These are phyloP conservation scores for Geotrichum australiense DNA, from an alignment of 1,139 yeast species.

Conservation along the genomic window DNA sequence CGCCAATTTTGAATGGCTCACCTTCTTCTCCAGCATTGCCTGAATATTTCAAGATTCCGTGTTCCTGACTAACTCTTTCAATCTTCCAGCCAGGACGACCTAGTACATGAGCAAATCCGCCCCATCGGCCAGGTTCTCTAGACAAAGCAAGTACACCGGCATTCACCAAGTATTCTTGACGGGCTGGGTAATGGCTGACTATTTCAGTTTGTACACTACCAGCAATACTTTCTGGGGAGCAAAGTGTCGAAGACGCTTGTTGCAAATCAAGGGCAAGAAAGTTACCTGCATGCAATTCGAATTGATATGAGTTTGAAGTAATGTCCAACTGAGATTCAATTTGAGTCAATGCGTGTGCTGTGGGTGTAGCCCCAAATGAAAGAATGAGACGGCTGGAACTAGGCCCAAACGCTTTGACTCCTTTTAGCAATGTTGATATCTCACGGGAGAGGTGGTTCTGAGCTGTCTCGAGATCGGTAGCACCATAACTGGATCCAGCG, in stretches of 20 bases:
- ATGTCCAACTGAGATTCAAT: conserved; percentile 16
- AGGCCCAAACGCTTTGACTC: conserved; percentile 30
- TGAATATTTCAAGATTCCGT: conserved; percentile 41
- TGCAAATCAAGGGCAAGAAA: conserved; percentile 69
- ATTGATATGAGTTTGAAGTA: conserved; percentile 10
- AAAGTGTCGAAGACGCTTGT: conserved; percentile 62
- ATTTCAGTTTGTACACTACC: conserved; percentile 57
- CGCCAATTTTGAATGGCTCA: conserved; percentile 39
- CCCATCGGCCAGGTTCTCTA: conserved; percentile 47
- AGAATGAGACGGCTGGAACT: conserved; percentile 22
- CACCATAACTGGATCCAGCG: conserved; percentile 67
- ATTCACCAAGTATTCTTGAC: conserved; percentile 61
- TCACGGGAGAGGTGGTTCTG: conserved; percentile 47
- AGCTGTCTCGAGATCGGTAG: conserved; percentile 45
- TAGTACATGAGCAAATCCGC: conserved; percentile 43
- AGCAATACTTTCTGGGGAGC: conserved; percentile 44
- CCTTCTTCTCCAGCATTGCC: conserved; percentile 18
- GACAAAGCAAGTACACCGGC: conserved; percentile 70
- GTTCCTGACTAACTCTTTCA: conserved; percentile 50
- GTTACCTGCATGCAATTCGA: conserved; percentile 78
- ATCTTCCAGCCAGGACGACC: conserved; percentile 45
- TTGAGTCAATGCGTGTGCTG: conserved; percentile 54
- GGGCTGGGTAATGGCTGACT: conserved; percentile 48
- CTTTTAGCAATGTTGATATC: conserved; percentile 48
- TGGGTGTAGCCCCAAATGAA: conserved; percentile 78